A percentile compares a stretch with the other conserved stretches of the same genome.
Conservation (phyloP, 2,329 filamentous ascomycete species). For the Capronia epimyces region DNA sequence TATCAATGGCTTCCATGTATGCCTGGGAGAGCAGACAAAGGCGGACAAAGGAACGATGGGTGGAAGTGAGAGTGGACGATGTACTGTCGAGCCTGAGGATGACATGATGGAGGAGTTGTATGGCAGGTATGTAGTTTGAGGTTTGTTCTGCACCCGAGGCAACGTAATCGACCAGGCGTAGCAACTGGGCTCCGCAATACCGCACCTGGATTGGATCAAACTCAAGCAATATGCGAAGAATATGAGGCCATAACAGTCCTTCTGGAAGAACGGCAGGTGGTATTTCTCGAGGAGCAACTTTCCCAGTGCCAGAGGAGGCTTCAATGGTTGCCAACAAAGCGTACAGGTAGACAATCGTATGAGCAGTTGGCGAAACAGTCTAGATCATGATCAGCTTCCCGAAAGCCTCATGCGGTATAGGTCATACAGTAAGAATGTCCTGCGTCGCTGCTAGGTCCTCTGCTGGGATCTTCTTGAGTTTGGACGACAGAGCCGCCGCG, state of each 20-base stretch:
- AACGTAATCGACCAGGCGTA: conserved; percentile 35
- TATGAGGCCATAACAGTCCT: conserved; percentile 47
- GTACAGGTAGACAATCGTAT: conserved; percentile 56
- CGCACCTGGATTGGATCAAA: conserved; percentile 46
- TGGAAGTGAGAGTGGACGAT: conserved; percentile 41
- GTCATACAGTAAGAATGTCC: conserved; percentile 34
- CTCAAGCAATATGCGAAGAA: conserved; percentile 48
- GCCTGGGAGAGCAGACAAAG: conserved; percentile 41
- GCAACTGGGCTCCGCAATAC: conserved; percentile 41
- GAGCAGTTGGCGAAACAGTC: conserved; percentile 51
- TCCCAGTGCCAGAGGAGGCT: conserved; percentile 33
- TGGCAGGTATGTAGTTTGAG: conserved; percentile 36
- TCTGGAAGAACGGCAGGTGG: conserved; percentile 42
- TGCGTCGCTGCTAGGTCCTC: conserved; percentile 13
- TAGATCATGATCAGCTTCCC: conserved; percentile 23
- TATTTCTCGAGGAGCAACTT: conserved; percentile 30
- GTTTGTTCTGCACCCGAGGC: conserved; percentile 33
- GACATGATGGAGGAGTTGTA: conserved; percentile 39
- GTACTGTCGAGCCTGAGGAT: conserved; percentile 43
- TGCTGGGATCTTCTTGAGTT: conserved; percentile 22
- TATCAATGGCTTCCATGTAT: conserved; percentile 37
- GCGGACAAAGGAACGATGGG: conserved; percentile 39
- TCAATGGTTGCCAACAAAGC: conserved; percentile 49
- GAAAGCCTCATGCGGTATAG: conserved; percentile 18
- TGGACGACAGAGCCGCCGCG: conserved; percentile 25